Conservation (phyloP, 2,329 filamentous ascomycete genomes). For the Exophiala aquamarina region DNA sequence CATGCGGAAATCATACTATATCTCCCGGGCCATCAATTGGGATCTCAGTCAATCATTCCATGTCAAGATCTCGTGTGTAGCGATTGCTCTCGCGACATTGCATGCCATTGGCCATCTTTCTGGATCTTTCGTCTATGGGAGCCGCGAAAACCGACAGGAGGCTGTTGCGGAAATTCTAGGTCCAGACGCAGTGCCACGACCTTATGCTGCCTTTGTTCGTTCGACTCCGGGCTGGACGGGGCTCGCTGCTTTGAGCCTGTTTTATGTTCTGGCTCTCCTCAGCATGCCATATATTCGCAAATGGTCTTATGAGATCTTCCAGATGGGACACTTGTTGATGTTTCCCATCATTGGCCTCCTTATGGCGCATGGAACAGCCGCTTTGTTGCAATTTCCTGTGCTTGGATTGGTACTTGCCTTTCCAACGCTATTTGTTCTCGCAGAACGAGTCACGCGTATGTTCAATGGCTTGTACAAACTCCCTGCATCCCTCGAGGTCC, state of each 20-base stretch:
- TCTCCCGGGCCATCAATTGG: slow-evolving; percentile 59
- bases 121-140: slow-evolving; percentile 53
- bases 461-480: slow-evolving; percentile 50
- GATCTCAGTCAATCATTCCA: slow-evolving; percentile 58
- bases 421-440: slow-evolving; percentile 51
- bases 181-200: slow-evolving; percentile 42
- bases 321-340: slow-evolving; percentile 58
- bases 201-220: slow-evolving; percentile 49
- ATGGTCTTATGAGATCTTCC: slow-evolving; percentile 58
- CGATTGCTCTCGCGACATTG: slow-evolving; percentile 51
- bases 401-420: slow-evolving; percentile 58
- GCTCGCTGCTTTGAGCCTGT: slow-evolving; percentile 48
- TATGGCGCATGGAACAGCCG: slow-evolving; percentile 51
- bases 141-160: slow-evolving; percentile 44
- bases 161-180: slow-evolving; percentile 48
- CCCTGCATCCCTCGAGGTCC: slow-evolving; percentile 47
- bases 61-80: slow-evolving; percentile 54
- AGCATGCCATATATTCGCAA: slow-evolving; percentile 53
- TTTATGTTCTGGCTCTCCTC: slow-evolving; percentile 50
- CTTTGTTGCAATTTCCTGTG: slow-evolving; percentile 56
- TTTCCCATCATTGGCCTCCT: slow-evolving; percentile 58
- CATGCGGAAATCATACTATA: slow-evolving; percentile 50
- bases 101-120: slow-evolving; percentile 57
- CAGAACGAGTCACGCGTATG: slow-evolving; percentile 50
- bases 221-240: slow-evolving; percentile 54